Conservation (phyloP, 2,329 filamentous ascomycete genomes). For the Diaporthe velutina region DNA sequence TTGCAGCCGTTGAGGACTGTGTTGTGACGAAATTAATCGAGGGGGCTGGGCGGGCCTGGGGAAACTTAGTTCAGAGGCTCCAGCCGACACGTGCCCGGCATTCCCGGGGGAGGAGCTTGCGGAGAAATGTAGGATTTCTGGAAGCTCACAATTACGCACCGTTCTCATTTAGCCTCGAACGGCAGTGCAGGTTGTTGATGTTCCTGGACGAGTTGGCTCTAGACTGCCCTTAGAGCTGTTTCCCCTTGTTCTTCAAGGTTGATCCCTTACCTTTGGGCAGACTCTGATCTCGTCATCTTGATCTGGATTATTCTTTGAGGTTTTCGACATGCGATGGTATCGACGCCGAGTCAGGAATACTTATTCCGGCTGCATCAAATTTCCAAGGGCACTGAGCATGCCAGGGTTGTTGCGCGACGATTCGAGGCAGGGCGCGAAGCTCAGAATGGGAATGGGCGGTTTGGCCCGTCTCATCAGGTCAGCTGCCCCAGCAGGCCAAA, state of each 20-base stretch:
- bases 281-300: slow-evolving; percentile 9
- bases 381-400: neutral
- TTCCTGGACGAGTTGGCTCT: slow-evolving; percentile 2
- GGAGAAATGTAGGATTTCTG: slow-evolving; percentile 27
- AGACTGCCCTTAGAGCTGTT: neutral
- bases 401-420: slow-evolving; percentile 3
- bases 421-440: slow-evolving; percentile 28
- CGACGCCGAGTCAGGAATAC: slow-evolving; percentile 1
- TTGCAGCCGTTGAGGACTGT: slow-evolving; percentile 23
- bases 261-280: neutral
- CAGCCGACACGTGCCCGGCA: slow-evolving; percentile 33
- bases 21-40: slow-evolving; percentile 24
- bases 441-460: slow-evolving; percentile 1
- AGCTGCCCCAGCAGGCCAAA: slow-evolving; percentile 18
- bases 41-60: slow-evolving; percentile 34
- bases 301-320: neutral
- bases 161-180: neutral
- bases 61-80: slow-evolving; percentile 30
- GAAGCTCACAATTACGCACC: slow-evolving; percentile 26
- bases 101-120: slow-evolving; percentile 30
- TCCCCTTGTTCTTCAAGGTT: slow-evolving; percentile 10
- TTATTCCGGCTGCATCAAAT: slow-evolving; percentile 19
- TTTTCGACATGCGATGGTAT: neutral
- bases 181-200: slow-evolving; percentile 6
- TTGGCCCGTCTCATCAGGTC: slow-evolving; percentile 15